Base-by-base conservation (phyloP, 2,329 filamentous ascomycete species). In the Calcarisporium arbuscula region DNA sequence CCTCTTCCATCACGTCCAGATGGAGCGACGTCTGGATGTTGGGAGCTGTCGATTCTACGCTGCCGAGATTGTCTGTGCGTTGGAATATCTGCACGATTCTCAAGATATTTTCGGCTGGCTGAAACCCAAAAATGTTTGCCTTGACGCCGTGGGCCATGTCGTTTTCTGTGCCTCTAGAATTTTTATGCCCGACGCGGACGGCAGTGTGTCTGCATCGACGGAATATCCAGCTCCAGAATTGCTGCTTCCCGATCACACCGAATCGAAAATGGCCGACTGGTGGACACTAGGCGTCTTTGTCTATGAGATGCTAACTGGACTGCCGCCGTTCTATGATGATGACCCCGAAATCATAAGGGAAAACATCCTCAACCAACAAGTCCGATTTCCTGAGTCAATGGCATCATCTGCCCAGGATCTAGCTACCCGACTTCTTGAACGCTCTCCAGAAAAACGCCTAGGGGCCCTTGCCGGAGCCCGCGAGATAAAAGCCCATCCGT, bases 181-280 rank as follows among this genome's bases (percentile, higher is more conserved):
- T 15, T 94, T 86, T 70, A 92, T 92, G 62, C 67, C 92, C 39
- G 86, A 92, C 85, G 92, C 90, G 69, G 86, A 94, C 52, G 85
- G 92, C 57, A 86, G 94, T 62, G 77, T 83, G 51, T 94, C 86
- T 56, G 87, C 86, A 44, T 94, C 86, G 11, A 86, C 87, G 23
- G 87, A 94, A 60, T 94, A 94, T 52, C 77, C 94, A 32, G 86
- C 86, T 12, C 87, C 87, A 2, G 87, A 94, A 57, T 70, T 94
- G 38, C 69, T 94, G 20, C 77, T 88, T 46, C n/a, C n/a, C n/a
- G 85, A 84, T 32, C 82, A 87, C 51, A 86, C 85, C 36, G 92
- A 92, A 66, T 90, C 86, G 43, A 94, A 92, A 68, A 82, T 84
- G 12, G 86, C 94, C 32, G 85, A 92, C 58, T 94, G 86, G 86